Evolutionary conservation across 176 grass and related monocot species (phyloP), one percentile per base, ranked within the genome.

Genomic region (Triticum timopheevii): DNA sequence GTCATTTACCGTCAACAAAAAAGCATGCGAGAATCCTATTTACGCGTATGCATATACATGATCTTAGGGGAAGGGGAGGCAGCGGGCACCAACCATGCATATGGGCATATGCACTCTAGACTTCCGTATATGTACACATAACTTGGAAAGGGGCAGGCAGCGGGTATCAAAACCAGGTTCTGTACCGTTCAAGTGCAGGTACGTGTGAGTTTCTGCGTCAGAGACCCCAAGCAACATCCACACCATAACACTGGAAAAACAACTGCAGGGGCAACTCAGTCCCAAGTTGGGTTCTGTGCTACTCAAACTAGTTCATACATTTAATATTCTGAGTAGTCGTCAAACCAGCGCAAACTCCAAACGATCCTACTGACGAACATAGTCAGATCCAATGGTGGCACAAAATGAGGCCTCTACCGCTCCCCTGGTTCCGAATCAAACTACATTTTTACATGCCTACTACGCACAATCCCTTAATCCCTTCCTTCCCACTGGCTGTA

Each of bases 401-500:
- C 44, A 19, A 23, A 59, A 80, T 8, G 31, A 35, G 12, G 56
- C 31, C 40, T 61, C 35, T 33, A 25, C 19, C 20, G 40, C 40
- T 63, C 30, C 20, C 65, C 39, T 39, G 40, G 16, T 82, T 42
- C 65, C 44, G 42, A 83, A 65, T 45, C 84, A 58, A 73, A 5
- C 72, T 20, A 39, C 42, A 72, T n/a, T 44, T 52, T 11, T 20
- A 83, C 73, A 88, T 2, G 31, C 61, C 12, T 25, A 84, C 5
- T 63, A 49, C 13, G 42, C 42, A 33, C 34, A 6, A 6, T 90
- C 63, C 72, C 54, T 56, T 56, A 6, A 19, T 56, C 20, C 9
- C 8, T 78, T 76, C 56, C 22, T 90, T 70, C 72, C 54, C 50
- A 79, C 8, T 67, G 47, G 33, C 66, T 84, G 84, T 90, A 87